These are phyloP conservation scores for Trichosporon ovoides DNA, from an alignment of 1,284 basidiomycete species.

Conservation along the genomic window DNA sequence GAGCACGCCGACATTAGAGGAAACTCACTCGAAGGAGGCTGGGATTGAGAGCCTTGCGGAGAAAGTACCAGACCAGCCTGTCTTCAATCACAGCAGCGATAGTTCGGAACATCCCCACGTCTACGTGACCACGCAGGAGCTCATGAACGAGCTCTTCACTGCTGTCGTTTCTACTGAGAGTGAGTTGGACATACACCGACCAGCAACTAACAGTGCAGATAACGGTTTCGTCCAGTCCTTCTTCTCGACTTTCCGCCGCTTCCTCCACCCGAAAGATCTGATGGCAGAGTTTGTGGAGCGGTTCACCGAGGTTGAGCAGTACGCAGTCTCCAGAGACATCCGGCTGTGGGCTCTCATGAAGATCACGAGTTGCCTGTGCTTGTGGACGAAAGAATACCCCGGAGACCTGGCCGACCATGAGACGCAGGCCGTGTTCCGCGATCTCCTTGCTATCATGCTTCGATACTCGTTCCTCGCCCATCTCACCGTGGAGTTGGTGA, in stretches of 20 bases:
- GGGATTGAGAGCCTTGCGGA: not conserved
- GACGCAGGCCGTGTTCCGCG: slow-evolving; percentile 29
- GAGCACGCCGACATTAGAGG: slow-evolving; percentile 11
- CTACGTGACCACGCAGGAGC: slow-evolving; percentile 29
- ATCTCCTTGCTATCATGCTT: slow-evolving; percentile 32
- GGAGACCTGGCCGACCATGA: slow-evolving; percentile 36
- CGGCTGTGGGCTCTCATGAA: slow-evolving; percentile 42
- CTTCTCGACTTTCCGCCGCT: slow-evolving; percentile 46
- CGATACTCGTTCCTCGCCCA: slow-evolving; percentile 43
- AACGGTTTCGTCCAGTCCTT: slow-evolving; percentile 40
- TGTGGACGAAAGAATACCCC: slow-evolving; percentile 44
- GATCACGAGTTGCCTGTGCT: slow-evolving; percentile 41
- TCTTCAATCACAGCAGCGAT: not conserved
- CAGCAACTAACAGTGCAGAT: slow-evolving; percentile 19
- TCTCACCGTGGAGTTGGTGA: slow-evolving; percentile 38
- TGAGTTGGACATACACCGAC: slow-evolving; percentile 15
- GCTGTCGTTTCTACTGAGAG: slow-evolving; percentile 41
- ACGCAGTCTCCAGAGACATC: slow-evolving; percentile 35
- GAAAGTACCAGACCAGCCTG: not conserved
- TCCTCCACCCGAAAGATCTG: slow-evolving; percentile 37
- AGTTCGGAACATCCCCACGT: not conserved
- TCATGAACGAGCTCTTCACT: slow-evolving; percentile 38
- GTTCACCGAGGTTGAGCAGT: slow-evolving; percentile 33
- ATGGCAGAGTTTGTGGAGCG: slow-evolving; percentile 40
- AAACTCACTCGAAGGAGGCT: not conserved